These are phyloP conservation scores for Cichorium intybus DNA, from an alignment of 140 eudicot species.

Conservation along the genomic window DNA sequence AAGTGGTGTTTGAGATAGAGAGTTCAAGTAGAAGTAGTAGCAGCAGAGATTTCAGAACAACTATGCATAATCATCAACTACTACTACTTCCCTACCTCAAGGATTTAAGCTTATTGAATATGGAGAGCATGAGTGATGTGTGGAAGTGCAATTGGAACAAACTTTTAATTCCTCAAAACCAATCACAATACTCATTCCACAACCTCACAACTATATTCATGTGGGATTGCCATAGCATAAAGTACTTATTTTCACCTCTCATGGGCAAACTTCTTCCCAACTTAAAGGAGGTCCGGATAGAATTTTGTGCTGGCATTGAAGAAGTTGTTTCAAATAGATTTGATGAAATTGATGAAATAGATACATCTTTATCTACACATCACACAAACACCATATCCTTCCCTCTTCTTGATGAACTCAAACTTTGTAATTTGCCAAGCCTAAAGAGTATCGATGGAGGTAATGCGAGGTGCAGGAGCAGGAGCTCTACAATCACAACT, in stretches of 20 bases:
- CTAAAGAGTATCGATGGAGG: slow-evolving; percentile 14
- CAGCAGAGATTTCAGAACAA: neutral
- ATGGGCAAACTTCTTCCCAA: slow-evolving; percentile 9
- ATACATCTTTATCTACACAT: neutral
- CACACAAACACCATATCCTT: slow-evolving; percentile 1
- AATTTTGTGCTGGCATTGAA: neutral
- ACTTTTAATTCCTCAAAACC: slow-evolving; percentile 10
- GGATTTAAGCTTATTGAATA: neutral
- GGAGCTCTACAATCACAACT: neutral
- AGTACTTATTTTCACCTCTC: slow-evolving; percentile 22
- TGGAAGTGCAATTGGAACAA: slow-evolving; percentile 24
- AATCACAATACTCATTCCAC: slow-evolving; percentile 1
- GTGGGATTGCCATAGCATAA: neutral
- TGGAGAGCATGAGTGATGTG: slow-evolving; percentile 16
- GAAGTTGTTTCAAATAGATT: slow-evolving; percentile 1
- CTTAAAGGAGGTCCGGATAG: neutral
- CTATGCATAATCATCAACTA: neutral
- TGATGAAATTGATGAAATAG: slow-evolving; percentile 12
- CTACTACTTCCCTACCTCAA: neutral
- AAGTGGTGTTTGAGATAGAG: slow-evolving; percentile 1
- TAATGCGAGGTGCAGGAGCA: too few species aligned
- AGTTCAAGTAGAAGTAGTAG: slow-evolving; percentile 1
- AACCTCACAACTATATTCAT: neutral
- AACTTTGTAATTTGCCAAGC: neutral
- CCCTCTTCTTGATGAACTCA: slow-evolving; percentile 3